Conservation (phyloP, 2,329 filamentous ascomycete species). For the Cladophialophora yegresii region DNA sequence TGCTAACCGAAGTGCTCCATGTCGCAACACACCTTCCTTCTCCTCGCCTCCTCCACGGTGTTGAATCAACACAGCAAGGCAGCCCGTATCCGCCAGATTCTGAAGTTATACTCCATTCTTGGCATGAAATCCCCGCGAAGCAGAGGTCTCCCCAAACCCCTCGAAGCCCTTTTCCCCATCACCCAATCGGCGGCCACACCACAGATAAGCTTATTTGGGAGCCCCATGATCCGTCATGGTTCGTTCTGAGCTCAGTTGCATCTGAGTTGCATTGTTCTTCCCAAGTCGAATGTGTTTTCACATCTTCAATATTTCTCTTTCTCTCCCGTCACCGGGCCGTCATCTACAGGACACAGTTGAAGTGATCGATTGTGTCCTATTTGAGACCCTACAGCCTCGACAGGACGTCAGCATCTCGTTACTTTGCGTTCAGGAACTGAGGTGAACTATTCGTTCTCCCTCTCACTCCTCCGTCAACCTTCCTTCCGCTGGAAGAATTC, state of each 20-base stretch:
- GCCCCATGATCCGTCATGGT: neutral
- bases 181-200: conserved; percentile 2
- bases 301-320: neutral
- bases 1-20: neutral
- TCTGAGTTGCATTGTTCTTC: neutral
- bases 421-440: conserved; percentile 3
- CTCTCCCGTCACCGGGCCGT: conserved; percentile 5
- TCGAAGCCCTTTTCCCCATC: neutral
- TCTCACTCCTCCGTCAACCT: conserved; percentile 12
- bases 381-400: conserved; percentile 5
- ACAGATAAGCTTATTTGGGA: conserved; percentile 7
- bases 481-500: neutral
- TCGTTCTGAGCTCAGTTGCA: neutral
- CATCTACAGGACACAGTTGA: neutral
- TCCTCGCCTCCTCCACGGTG: neutral
- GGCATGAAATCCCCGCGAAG: neutral
- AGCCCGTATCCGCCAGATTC: neutral
- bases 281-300: neutral
- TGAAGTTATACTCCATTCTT: neutral
- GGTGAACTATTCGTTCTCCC: conserved; percentile 6
- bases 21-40: neutral
- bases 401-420: conserved; percentile 12
- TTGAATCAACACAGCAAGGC: neutral
- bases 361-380: neutral
- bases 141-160: neutral